phyloP scores from a whole-genome alignment of 1,284 basidiomycete species.

The Cerrena zonata region DNA sequence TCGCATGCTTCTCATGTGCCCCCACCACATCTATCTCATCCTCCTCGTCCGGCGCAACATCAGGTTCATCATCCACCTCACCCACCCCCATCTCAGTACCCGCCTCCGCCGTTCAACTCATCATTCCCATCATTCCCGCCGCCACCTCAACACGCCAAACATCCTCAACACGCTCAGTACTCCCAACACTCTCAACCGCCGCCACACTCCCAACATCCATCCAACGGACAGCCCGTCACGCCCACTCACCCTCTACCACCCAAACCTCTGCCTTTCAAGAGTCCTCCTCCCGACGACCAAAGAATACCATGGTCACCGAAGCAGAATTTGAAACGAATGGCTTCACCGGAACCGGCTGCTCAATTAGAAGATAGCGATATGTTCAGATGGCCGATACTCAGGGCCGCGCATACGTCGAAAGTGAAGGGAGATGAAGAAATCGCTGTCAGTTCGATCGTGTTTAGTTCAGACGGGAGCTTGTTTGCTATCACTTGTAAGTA shows the following conservation, averaged over 20 bases:
- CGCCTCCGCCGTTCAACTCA: neutral
- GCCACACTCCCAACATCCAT: neutral
- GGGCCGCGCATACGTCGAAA: constrained; percentile 28
- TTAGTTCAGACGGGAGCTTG: constrained; percentile 17
- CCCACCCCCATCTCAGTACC: neutral
- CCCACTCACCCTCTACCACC: constrained; percentile 16
- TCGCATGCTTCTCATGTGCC: too few relatives aligned
- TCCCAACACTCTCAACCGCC: neutral
- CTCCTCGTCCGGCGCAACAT: neutral
- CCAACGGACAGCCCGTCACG: neutral
- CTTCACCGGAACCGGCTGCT: constrained; percentile 8
- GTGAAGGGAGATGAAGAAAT: constrained; percentile 37
- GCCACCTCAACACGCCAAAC: neutral
- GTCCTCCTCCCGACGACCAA: neutral
- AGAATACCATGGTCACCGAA: constrained; percentile 8
- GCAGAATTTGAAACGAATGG: constrained; percentile 32
- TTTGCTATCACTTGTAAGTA: constrained; percentile 23
- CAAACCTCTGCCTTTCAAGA: constrained; percentile 11
- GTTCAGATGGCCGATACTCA: constrained; percentile 38
- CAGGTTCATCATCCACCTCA: neutral
- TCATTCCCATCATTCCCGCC: neutral
- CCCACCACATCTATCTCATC: too few relatives aligned
- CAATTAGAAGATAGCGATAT: constrained; percentile 6
- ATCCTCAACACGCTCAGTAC: neutral
- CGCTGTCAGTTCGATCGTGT: constrained; percentile 16